Base-by-base conservation (phyloP, 257 asterid species). In the Ilex asprella region DNA sequence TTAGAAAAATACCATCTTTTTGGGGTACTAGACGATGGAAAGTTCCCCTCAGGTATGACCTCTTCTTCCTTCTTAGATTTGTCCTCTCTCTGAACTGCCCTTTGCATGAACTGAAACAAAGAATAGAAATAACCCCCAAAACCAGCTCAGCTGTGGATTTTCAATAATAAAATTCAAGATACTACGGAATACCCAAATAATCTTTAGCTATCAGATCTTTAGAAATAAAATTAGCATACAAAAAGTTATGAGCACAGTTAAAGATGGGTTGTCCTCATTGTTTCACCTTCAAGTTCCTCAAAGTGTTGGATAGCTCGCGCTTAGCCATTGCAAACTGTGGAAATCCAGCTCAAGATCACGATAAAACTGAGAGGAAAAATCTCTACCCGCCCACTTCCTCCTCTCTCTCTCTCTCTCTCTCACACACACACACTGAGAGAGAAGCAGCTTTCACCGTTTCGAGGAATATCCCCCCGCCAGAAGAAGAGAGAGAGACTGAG, bases 221-320 rank as follows among this genome's bases (percentile, higher is more conserved):
- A 66, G 15, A 55, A 32, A 13, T 41, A 47, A 55, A 29, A 31
- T 13, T 12, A 51, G 62, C 35, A 16, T 35, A 21, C 10, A 11
- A 39, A 55, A 10, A 29, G 16, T 44, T 30, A 39, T 44, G 15
- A 10, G 10, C 35, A 21, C 60, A 2, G 11, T 16, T 53, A 62
- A 5, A 39, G 29, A 44, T 21, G 7, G 58, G 55, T 8, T 1
- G 46, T 55, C 12, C 39, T 5, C 5, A 30, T 1, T 16, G 12
- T n/a, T 54, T 67, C 69, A 88, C 96, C 96, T 91, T 91, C 79
- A 88, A 79, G 85, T 81, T 91, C 82, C 79, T 88, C 70, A 91
- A 70, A 61, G 96, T 91, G 70, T 77, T 77, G 59, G 96, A 91
- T 3, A 91, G 72, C 81, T 88, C 95, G 63, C 90, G 85, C 75